phyloP scores from a whole-genome alignment of 805 yeast species.

The Kockiozyma suomiensis region DNA sequence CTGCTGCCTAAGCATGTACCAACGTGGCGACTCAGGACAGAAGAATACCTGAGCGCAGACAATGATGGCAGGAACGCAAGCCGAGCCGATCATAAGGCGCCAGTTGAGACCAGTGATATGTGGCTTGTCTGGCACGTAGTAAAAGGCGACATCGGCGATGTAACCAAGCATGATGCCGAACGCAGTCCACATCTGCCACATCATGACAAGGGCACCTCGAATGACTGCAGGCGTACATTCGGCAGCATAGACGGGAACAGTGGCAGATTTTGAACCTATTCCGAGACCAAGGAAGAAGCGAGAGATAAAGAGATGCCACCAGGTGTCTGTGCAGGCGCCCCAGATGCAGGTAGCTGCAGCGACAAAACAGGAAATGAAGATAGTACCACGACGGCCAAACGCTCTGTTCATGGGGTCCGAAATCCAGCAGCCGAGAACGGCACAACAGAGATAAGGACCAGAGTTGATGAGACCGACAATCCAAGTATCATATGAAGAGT shows the following conservation, averaged over 20 bases:
- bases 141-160: constrained; percentile 60
- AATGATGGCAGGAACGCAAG: constrained; percentile 60
- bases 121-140: constrained; percentile 45
- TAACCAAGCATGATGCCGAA: constrained; percentile 72
- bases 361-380: constrained; percentile 59
- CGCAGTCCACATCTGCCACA: constrained; percentile 78
- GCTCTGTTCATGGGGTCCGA: constrained; percentile 55
- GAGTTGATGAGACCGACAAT: constrained; percentile 64
- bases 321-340: constrained; percentile 62
- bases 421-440: constrained; percentile 59
- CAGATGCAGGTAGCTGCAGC: constrained; percentile 64
- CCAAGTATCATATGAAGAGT: constrained; percentile 43
- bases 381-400: constrained; percentile 62
- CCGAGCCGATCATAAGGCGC: constrained; percentile 70
- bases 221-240: constrained; percentile 61
- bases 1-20: constrained; percentile 60
- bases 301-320: constrained; percentile 64
- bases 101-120: constrained; percentile 44
- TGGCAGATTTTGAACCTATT: constrained; percentile 66
- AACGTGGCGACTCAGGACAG: constrained; percentile 72
- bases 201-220: constrained; percentile 68
- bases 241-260: constrained; percentile 68
- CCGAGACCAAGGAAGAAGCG: constrained; percentile 65
- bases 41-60: constrained; percentile 55
- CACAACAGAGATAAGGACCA: constrained; percentile 65